phyloP scores from a whole-genome alignment of 2,329 filamentous ascomycete genomes.

The Fusarium mundagurra region DNA sequence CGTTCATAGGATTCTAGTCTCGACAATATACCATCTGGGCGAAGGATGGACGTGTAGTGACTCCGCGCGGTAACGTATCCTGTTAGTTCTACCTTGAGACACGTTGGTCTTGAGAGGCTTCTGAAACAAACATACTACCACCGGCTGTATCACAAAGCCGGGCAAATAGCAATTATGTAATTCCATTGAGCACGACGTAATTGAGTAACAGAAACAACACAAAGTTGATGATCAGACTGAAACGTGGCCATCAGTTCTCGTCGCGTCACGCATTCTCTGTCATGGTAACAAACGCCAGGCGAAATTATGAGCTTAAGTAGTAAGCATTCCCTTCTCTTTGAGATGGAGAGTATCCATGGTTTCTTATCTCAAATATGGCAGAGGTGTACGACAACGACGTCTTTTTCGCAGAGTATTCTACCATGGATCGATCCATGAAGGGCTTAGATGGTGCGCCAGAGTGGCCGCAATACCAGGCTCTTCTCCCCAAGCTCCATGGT shows the following conservation, averaged over 20 bases:
- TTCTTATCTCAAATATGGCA: not conserved
- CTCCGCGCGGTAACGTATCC: not conserved
- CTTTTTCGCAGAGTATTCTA: not conserved
- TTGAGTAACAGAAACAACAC: not conserved
- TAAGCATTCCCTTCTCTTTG: not conserved
- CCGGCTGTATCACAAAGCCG: not conserved
- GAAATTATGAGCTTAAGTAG: accelerated
- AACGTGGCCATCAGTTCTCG: not conserved
- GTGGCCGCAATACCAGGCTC: not conserved
- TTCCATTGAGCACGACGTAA: accelerated
- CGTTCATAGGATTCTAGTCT: not conserved
- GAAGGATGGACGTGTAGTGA: not conserved
- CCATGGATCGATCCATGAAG: not conserved
- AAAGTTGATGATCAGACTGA: not conserved
- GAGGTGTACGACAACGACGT: not conserved
- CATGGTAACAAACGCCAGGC: accelerated
- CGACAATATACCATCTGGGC: accelerated
- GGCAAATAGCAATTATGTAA: accelerated
- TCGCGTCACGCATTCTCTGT: not conserved
- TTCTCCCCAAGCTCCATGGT: not conserved
- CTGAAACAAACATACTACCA: not conserved
- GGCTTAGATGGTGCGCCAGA: not conserved
- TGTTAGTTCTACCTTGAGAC: not conserved
- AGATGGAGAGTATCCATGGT: accelerated
- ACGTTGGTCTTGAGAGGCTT: not conserved